Conservation (phyloP, 2,329 filamentous ascomycete species). For the Bretziella fagacearum region DNA sequence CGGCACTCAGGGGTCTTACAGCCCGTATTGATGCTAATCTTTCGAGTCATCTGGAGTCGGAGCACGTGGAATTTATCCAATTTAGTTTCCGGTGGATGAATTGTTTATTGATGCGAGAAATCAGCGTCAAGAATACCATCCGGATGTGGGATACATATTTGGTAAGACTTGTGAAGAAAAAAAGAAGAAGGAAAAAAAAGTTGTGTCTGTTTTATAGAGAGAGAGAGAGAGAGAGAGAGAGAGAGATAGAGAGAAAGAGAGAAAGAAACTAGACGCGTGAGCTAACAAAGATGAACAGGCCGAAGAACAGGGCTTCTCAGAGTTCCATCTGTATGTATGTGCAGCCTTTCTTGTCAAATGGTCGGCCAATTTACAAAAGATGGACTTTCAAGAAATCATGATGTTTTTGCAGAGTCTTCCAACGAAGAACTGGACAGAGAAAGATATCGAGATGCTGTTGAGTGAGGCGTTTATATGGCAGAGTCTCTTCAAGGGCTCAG, state of each 20-base stretch:
- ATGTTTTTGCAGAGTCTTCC: constrained; percentile 96
- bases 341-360: constrained; percentile 96
- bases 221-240: too few relatives aligned
- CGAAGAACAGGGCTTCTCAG: constrained; percentile 95
- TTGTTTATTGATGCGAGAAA: constrained; percentile 91
- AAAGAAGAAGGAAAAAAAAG: too few relatives aligned
- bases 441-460: constrained; percentile 87
- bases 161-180: too few relatives aligned
- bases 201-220: constrained; percentile 17
- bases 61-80: constrained; percentile 95
- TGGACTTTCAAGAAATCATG: constrained; percentile 98
- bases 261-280: neutral
- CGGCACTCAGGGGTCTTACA: constrained; percentile 74
- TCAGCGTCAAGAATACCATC: constrained; percentile 90
- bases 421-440: constrained; percentile 88
- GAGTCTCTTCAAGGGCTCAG: constrained; percentile 84
- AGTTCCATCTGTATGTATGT: constrained; percentile 96
- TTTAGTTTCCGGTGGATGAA: constrained; percentile 99
- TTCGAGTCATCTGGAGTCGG: constrained; percentile 74
- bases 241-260: too few relatives aligned
- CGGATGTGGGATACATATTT: constrained; percentile 99
- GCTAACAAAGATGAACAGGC: constrained; percentile 50
- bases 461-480: constrained; percentile 99
- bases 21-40: constrained; percentile 71
- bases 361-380: constrained; percentile 85